Evolutionary conservation across 2,329 filamentous ascomycete genomes (phyloP).

Genomic region (Sordariomycetes sp.): DNA sequence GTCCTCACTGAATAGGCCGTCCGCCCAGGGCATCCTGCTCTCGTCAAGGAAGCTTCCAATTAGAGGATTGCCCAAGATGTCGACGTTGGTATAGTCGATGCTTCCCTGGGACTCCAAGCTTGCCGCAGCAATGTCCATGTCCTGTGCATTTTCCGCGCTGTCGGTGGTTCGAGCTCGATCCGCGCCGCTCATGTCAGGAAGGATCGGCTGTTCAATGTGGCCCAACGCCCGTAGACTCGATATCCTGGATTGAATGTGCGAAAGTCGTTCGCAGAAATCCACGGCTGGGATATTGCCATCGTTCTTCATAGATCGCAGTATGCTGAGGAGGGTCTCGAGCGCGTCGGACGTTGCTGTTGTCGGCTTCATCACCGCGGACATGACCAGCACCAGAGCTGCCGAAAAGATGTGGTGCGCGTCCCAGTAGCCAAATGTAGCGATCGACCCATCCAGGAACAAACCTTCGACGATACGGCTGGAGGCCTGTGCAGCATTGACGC

Average conservation of each 20-base stretch:
- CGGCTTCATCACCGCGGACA: slow-evolving; percentile 20
- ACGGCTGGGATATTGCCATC: slow-evolving; percentile 18
- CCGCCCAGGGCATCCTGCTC: slow-evolving; percentile 13
- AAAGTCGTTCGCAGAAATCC: slow-evolving; percentile 17
- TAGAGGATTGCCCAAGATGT: slow-evolving; percentile 14
- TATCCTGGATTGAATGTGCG: slow-evolving; percentile 13
- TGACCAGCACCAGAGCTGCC: slow-evolving; percentile 17
- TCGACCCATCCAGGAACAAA: slow-evolving; percentile 10
- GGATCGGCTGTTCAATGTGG: slow-evolving; percentile 2
- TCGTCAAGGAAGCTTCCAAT: slow-evolving; percentile 17
- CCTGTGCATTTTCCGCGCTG: no score
- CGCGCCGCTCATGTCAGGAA: background rate
- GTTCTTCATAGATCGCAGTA: slow-evolving; percentile 17
- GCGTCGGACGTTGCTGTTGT: slow-evolving; percentile 14
- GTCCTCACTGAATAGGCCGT: slow-evolving; percentile 14
- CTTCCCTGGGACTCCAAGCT: background rate
- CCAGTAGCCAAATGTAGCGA: slow-evolving; percentile 21
- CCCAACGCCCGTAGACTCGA: slow-evolving; percentile 9
- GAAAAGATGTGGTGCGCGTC: slow-evolving; percentile 23
- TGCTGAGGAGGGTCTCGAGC: slow-evolving; percentile 16
- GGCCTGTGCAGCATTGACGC: slow-evolving; percentile 18
- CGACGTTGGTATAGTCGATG: slow-evolving; percentile 9
- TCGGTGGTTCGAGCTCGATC: background rate
- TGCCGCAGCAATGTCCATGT: no score
- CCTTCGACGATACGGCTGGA: slow-evolving; percentile 15